Evolutionary conservation across 2,329 filamentous ascomycete species (phyloP), one percentile per base, ranked within the genome.

Genomic region (Xylaria sp.): DNA sequence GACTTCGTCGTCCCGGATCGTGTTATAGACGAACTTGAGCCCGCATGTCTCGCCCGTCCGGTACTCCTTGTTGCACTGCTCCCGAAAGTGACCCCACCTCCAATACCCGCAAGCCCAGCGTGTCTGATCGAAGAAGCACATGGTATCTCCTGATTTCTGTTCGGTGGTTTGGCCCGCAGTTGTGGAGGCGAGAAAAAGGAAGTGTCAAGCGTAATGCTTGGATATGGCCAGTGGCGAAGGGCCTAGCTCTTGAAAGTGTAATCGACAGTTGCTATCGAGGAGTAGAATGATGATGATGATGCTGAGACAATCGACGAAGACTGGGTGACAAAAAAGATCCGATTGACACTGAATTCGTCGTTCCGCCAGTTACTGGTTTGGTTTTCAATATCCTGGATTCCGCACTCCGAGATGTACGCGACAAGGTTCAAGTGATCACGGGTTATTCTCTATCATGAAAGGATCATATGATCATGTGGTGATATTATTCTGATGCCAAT

Each of bases 71-170:
- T 91, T 89, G 84, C 94, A 98, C 76, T 96, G 94, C 78, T 94
- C 87, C 69, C 91, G 89, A 82, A 97, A 97, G 80, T 90, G 90
- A 69, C 92, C 91, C 94, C 94, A 98, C 78, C 93, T 92, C 89
- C 91, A 97, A 84, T 92, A 94, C 74, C 91, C 91, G 80, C 94
- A 98, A 61, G 78, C 78, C 85, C 91, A 97, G 71, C 87, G 86
- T 77, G 90, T 92, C 79, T 94, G 91, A 74, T 97, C 93, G 83
- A 94, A 98, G 84, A 95, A 97, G 82, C 94, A 97, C 94, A 98
- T 97, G 71, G 75, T 70, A n/a, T n/a, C n/a, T 47, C 45, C 40
- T 50, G 60, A 47, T 38, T 51, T 47, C 19, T 31, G 28, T 31
- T 31, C n/a, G 28, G 25, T 28, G 51, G 33, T 54, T n/a, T n/a